Evolutionary conservation across 345 rosid genomes (phyloP).

Genomic region (Hibiscus trionum): DNA sequence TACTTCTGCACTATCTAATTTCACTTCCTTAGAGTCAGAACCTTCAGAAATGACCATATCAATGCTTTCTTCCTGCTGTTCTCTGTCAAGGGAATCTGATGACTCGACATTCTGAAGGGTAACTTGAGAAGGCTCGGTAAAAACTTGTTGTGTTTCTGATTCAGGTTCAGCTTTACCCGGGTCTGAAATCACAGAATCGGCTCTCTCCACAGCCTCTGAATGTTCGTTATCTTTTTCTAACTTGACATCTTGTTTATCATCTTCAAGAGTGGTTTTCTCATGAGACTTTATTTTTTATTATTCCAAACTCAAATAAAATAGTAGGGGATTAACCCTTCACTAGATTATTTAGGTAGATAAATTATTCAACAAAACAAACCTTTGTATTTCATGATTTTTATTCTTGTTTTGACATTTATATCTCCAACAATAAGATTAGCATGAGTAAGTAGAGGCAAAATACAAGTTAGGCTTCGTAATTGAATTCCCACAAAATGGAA

Average conservation of each 20-base stretch:
- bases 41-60: conserved; percentile 28
- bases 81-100: conserved; percentile 25
- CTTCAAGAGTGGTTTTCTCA: conserved; percentile 11
- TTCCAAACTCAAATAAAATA: no score
- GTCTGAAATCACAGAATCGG: conserved; percentile 28
- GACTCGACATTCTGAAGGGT: conserved; percentile 25
- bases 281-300: no score
- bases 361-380: no score
- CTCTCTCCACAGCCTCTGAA: conserved; percentile 24
- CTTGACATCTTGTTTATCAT: conserved; percentile 26
- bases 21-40: conserved; percentile 30
- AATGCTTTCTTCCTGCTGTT: conserved; percentile 27
- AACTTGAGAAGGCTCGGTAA: conserved; percentile 30
- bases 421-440: no score
- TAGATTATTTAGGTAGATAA: no score
- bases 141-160: conserved; percentile 11
- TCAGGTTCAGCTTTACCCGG: conserved; percentile 37
- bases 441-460: no score
- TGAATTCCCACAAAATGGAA: neutral
- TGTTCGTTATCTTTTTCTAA: conserved; percentile 24
- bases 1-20: conserved; percentile 28
- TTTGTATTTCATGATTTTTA: no score
- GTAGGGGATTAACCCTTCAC: no score
- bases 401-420: no score
- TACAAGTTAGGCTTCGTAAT: neutral